Evolutionary conservation across 371 early-diverging fungal genomes (phyloP).

Genomic region (Mortierella sp.): DNA sequence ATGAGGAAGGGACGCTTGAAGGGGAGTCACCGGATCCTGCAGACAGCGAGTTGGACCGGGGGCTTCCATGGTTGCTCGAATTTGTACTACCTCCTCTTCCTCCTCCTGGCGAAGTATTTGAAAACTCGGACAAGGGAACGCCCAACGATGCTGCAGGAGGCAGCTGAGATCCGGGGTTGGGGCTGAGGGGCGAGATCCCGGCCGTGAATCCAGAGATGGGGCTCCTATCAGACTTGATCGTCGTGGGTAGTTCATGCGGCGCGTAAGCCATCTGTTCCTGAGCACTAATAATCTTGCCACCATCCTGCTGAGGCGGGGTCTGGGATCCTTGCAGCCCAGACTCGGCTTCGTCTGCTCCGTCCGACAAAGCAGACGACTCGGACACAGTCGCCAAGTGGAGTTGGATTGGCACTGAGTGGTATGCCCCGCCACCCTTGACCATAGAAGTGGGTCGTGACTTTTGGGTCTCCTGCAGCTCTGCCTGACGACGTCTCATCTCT

Average conservation of each 20-base stretch:
- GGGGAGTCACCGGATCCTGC: slow-evolving; percentile 8
- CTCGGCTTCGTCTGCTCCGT: not conserved
- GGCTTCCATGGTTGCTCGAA: not conserved
- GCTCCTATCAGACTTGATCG: slow-evolving; percentile 23
- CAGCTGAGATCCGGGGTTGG: not conserved
- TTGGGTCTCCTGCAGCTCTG: slow-evolving; percentile 22
- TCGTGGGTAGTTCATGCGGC: slow-evolving; percentile 1
- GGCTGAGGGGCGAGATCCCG: not conserved
- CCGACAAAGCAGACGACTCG: slow-evolving; percentile 15
- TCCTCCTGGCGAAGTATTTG: not conserved
- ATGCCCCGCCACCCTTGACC: slow-evolving; percentile 19
- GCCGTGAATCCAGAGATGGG: slow-evolving; percentile 37
- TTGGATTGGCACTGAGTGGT: slow-evolving; percentile 8
- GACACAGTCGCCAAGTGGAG: slow-evolving; percentile 31
- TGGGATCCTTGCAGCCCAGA: not conserved
- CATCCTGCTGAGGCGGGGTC: slow-evolving; percentile 8
- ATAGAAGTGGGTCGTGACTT: slow-evolving; percentile 48
- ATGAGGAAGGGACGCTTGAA: not conserved
- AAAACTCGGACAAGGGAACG: not conserved
- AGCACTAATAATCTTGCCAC: slow-evolving; percentile 35
- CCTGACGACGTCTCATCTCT: slow-evolving; percentile 35
- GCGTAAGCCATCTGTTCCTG: slow-evolving; percentile 35
- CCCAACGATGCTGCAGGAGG: slow-evolving; percentile 3
- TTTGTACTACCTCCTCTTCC: not conserved
- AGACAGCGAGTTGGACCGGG: slow-evolving; percentile 16